Conservation (phyloP, 257 asterid genomes). For the Ocimum tenuiflorum region DNA sequence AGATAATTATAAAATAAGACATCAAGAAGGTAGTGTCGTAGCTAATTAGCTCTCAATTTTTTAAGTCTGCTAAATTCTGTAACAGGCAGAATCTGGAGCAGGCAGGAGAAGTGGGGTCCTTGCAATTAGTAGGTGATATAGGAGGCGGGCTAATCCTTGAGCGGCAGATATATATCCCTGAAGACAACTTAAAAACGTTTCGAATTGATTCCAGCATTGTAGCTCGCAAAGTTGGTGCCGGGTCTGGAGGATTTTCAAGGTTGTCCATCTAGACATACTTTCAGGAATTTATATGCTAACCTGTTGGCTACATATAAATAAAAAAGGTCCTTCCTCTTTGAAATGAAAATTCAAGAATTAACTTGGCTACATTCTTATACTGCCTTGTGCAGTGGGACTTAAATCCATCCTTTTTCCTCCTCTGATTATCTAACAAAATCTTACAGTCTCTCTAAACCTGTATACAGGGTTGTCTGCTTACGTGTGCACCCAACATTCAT, state of each 20-base stretch:
- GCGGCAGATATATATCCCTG: slow-evolving; percentile 52
- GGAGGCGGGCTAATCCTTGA: slow-evolving; percentile 79
- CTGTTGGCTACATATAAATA: too few relatives aligned
- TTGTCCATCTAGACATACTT: slow-evolving; percentile 16
- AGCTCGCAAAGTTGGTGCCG: slow-evolving; percentile 82
- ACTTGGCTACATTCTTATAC: background rate
- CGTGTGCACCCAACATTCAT: slow-evolving; percentile 79
- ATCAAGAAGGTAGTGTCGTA: too few relatives aligned
- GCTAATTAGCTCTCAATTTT: background rate
- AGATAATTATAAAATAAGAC: background rate
- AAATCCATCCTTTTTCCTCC: background rate
- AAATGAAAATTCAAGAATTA: too few relatives aligned
- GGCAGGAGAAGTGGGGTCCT: slow-evolving; percentile 73
- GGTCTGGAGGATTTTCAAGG: slow-evolving; percentile 99
- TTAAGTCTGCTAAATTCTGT: background rate
- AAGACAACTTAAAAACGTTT: slow-evolving; percentile 49
- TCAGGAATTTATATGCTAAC: background rate
- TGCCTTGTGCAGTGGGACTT: background rate
- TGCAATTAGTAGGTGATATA: slow-evolving; percentile 73
- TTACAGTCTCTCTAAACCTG: background rate
- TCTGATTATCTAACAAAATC: background rate
- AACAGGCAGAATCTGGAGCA: slow-evolving; percentile 67
- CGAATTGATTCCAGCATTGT: slow-evolving; percentile 62
- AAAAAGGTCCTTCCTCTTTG: too few relatives aligned
- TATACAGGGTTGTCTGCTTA: slow-evolving; percentile 83